Base-by-base conservation (phyloP, 805 yeast genomes). In the Starmerella apis region DNA sequence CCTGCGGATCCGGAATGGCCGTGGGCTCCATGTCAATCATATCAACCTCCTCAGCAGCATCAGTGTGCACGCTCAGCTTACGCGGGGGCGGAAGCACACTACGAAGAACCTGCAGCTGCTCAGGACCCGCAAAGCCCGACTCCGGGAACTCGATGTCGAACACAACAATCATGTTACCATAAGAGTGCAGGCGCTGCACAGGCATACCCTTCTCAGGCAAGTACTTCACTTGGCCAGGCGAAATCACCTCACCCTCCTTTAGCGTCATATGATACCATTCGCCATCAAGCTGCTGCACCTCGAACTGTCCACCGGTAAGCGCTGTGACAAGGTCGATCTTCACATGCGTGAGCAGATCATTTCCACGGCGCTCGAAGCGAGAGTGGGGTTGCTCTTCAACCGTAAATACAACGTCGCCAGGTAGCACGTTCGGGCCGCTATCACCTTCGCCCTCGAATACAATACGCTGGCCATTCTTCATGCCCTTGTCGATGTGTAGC, bases 151-250 rank as follows among this genome's bases (percentile, higher is more conserved):
- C 86, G 62, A 92, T 77, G 57, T 79, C 80, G 71, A 92, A 92
- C 65, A 84, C 81, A 60, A 92, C 71, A 62, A 85, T 79, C 71
- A 92, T 75, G 71, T 86, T 79, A 69, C 99, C 99, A 62, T 67
- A 74, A 56, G 87, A 86, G 66, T 95, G 95, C 65, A 77, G 81
- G 70, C 92, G 80, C 70, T 75, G 81, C 58, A 90, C 72, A 59
- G 98, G 99, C 98, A 92, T 92, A 80, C 99, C 99, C 70, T 90
- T 88, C 62, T 81, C 86, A 60, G 83, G 86, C 56, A 92, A 71
- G 49, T 86, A 86, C 71, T 86, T 88, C 61, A 80, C 72, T 37
- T 73, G 66, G 56, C 85, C 94, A 46, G 97, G 96, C 28, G 87
- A 62, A 56, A 92, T 83, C 54, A 90, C 87, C 71, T 90, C 96